Evolutionary conservation across 176 grass and related monocot species (phyloP).

Genomic region (Bonia amplexicaulis): DNA sequence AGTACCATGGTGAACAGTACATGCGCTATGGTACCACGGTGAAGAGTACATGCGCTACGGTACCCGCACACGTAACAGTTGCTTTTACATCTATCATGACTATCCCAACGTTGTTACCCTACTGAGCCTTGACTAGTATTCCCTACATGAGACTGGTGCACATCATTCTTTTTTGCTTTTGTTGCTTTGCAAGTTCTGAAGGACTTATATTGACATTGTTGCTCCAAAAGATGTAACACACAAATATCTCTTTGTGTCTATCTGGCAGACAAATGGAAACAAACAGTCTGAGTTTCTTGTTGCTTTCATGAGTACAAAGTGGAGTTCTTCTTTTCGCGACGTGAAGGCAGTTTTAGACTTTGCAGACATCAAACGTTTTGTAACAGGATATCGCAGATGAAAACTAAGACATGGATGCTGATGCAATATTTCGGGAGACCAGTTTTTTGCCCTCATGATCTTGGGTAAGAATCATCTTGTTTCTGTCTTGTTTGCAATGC

Average conservation of each 20-base stretch:
- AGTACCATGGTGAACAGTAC: too few species aligned
- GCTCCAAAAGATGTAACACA: conserved; percentile 1
- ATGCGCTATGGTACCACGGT: too few species aligned
- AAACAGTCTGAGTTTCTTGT: conserved; percentile 70
- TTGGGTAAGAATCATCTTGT: conserved; percentile 20
- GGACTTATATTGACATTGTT: conserved; percentile 5
- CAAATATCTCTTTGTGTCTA: conserved; percentile 1
- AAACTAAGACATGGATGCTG: background rate
- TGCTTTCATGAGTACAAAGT: conserved; percentile 54
- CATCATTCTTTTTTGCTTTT: background rate
- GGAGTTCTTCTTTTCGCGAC: conserved; percentile 44
- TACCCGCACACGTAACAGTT: background rate
- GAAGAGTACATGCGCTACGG: too few species aligned
- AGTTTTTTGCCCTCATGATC: background rate
- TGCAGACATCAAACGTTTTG: conserved; percentile 71
- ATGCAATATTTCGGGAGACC: conserved; percentile 1
- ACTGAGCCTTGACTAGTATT: background rate
- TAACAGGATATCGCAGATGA: conserved; percentile 67
- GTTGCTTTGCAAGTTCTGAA: conserved; percentile 16
- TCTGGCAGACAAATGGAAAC: conserved; percentile 81
- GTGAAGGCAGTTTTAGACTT: conserved; percentile 66
- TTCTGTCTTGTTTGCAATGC: conserved; percentile 5
- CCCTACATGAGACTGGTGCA: background rate
- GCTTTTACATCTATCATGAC: background rate
- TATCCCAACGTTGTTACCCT: background rate